Evolutionary conservation across 257 asterid genomes (phyloP), one percentile per base, ranked within the genome.

Genomic region (Ophiorrhiza pumila): DNA sequence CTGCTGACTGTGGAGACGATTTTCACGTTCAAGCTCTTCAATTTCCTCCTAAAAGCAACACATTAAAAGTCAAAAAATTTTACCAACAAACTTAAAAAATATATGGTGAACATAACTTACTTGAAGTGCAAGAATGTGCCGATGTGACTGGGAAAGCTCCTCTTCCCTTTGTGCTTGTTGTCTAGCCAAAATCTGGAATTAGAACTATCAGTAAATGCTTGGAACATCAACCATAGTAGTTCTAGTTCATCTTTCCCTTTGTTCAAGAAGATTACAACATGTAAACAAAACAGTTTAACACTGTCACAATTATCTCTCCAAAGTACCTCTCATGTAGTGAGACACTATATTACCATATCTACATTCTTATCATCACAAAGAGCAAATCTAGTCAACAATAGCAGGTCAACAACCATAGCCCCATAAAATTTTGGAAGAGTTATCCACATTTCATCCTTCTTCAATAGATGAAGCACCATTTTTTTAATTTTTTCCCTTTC

Each of bases 121-220:
- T 80, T 95, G 99, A 79, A 95, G 94, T 63, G 92, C 99, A 74
- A 95, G 96, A 86, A 95, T 95, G 82, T 95, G 98, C 57, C 98
- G 87, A 77, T 95, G 99, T 3, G 98, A 90, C 68, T 95, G 99
- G 69, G 94, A 79, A 78, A 95, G 99, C 88, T 95, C 99, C 77
- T 95, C 99, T 82, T 95, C 99, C 85, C 99, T 83, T 82, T 95
- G 99, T 74, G 99, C 99, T 85, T 95, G 99, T 77, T 95, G 99
- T 77, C 99, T 90, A 47, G 98, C 99, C 90, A 95, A 89, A 75
- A 92, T 86, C 99, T 95, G 91, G 81, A 80, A 77, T 49, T 34
- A 56, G 65, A 78, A 76, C 39, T 65, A 70, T 71, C 53, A 67
- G 66, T 27, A 61, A 18, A 31, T 45, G 8, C 37, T 49, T 69